phyloP scores from a whole-genome alignment of 768 basidiomycete species.

The Lentinula aciculospora region DNA sequence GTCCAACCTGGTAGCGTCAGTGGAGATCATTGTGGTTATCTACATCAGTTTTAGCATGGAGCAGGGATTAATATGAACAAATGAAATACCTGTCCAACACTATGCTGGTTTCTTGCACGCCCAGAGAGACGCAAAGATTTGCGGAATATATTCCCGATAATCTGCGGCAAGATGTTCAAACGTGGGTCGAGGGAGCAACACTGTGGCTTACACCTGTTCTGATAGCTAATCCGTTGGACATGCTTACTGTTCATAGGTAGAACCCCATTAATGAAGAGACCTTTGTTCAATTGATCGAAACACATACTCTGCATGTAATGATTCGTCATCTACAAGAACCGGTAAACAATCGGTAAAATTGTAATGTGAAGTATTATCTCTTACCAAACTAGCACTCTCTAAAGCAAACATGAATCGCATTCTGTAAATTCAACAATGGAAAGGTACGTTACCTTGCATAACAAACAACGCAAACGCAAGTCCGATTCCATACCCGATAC shows the following conservation, averaged over 20 bases:
- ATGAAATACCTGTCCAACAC: conserved; percentile 35
- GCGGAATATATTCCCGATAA: conserved; percentile 48
- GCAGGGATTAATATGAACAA: neutral
- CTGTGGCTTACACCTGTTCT: conserved; percentile 26
- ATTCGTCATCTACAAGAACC: conserved; percentile 18
- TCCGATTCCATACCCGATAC: conserved; percentile 50
- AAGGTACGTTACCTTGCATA: conserved; percentile 40
- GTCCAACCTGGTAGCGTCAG: conserved; percentile 56
- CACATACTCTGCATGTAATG: conserved; percentile 25
- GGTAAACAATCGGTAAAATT: neutral
- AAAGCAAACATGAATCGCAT: neutral
- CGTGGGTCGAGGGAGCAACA: neutral
- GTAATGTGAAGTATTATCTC: neutral
- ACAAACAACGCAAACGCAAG: conserved; percentile 42
- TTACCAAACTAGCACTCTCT: conserved; percentile 30
- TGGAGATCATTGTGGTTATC: conserved; percentile 66
- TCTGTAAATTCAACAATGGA: neutral
- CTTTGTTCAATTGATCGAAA: neutral
- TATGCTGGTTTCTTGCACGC: conserved; percentile 49
- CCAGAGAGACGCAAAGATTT: conserved; percentile 67
- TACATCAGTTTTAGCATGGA: conserved; percentile 13
- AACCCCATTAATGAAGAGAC: neutral
- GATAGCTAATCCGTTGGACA: conserved; percentile 30
- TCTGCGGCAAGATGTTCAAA: conserved; percentile 14
- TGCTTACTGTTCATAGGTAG: conserved; percentile 17